Evolutionary conservation across 2,329 filamentous ascomycete species (phyloP).

Genomic region (Malbranchea zuffiana): DNA sequence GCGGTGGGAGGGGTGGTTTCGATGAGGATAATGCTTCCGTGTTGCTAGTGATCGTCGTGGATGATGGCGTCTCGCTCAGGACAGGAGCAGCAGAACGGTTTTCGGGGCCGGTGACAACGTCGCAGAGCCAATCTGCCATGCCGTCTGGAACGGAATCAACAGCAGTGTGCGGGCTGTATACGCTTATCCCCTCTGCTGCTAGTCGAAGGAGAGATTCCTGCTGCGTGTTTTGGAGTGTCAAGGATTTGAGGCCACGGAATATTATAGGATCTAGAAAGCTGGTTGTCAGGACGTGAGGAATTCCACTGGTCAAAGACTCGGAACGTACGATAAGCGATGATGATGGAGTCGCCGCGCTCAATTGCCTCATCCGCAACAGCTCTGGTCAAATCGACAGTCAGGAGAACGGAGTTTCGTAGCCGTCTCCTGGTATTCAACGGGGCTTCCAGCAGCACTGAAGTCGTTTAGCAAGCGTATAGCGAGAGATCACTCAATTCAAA

Average conservation of each 20-base stretch:
- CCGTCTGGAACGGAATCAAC: constrained; percentile 77
- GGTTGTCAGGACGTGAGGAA: background rate
- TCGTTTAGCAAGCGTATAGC: background rate
- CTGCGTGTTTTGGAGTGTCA: constrained; percentile 75
- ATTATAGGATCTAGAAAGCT: constrained; percentile 66
- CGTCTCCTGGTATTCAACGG: constrained; percentile 48
- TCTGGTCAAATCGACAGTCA: constrained; percentile 84
- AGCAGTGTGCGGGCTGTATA: constrained; percentile 93
- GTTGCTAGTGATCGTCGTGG: constrained; percentile 12
- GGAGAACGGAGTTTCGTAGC: constrained; percentile 57
- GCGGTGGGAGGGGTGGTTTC: constrained; percentile 4
- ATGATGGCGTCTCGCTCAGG: background rate
- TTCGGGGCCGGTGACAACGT: constrained; percentile 57
- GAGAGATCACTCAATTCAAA: background rate
- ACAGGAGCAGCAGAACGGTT: background rate
- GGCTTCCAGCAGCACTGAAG: constrained; percentile 55
- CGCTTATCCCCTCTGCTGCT: constrained; percentile 76
- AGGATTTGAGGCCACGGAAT: constrained; percentile 79
- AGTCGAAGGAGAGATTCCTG: constrained; percentile 75
- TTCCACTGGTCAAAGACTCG: background rate
- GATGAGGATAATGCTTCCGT: constrained; percentile 13
- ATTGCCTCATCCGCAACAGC: constrained; percentile 88
- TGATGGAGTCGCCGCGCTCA: constrained; percentile 58
- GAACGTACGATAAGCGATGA: constrained; percentile 74
- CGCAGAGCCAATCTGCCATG: constrained; percentile 87